Evolutionary conservation across 2,329 filamentous ascomycete species (phyloP).

Genomic region (Clarireedia monteithiana): DNA sequence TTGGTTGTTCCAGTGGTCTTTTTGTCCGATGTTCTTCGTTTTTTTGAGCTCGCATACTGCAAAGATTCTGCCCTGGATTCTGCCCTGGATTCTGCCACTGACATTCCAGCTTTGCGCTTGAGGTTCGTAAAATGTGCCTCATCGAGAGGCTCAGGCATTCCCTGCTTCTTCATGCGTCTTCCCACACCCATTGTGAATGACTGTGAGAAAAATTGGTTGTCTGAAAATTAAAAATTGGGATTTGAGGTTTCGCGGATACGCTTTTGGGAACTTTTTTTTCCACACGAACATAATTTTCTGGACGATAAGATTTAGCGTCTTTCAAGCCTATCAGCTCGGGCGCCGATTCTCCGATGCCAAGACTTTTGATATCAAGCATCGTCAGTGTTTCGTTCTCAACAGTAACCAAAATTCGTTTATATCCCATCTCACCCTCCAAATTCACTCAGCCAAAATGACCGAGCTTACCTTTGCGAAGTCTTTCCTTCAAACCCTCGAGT

Average conservation of each 20-base stretch:
- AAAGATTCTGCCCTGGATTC: slow-evolving; percentile 45
- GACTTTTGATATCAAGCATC: background rate
- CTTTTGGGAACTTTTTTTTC: slow-evolving; percentile 16
- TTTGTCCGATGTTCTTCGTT: slow-evolving; percentile 47
- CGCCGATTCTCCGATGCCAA: slow-evolving; percentile 14
- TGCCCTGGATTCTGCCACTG: slow-evolving; percentile 47
- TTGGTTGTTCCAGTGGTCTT: slow-evolving; percentile 19
- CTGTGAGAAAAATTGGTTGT: background rate
- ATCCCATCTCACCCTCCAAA: background rate
- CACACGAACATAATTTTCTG: slow-evolving; percentile 13
- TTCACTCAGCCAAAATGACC: slow-evolving; percentile 47
- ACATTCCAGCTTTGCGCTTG: slow-evolving; percentile 77
- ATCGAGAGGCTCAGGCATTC: slow-evolving; percentile 72
- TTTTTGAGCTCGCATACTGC: slow-evolving; percentile 40
- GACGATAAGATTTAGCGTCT: slow-evolving; percentile 21
- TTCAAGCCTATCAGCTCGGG: slow-evolving; percentile 7
- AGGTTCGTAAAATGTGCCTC: slow-evolving; percentile 69
- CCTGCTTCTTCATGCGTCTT: slow-evolving; percentile 94
- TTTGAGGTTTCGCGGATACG: slow-evolving; percentile 5
- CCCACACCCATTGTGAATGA: slow-evolving; percentile 68
- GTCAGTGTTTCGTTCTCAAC: background rate
- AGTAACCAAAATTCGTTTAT: background rate
- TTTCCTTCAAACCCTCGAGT: slow-evolving; percentile 75
- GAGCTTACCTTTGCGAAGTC: slow-evolving; percentile 78
- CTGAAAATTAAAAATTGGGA: slow-evolving; percentile 7